A percentile compares a stretch with the other conserved stretches of the same genome.
phyloP scores from a whole-genome alignment of 106 monocot genomes.

The Alisma plantagoaquatica region DNA sequence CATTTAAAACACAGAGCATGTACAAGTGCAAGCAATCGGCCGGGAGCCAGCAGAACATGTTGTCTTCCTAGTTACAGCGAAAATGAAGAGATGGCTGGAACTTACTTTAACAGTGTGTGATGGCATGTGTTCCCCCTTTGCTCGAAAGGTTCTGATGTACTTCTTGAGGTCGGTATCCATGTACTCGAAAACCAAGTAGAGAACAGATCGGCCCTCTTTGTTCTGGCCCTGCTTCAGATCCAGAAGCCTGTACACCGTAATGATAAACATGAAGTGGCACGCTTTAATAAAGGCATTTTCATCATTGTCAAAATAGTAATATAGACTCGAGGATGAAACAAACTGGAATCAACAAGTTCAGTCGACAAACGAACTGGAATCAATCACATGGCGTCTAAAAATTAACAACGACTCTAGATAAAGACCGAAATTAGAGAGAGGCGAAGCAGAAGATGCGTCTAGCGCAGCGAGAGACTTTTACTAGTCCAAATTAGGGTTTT shows the following conservation, averaged over 20 bases:
- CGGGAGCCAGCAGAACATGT: not conserved
- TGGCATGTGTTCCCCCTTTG: constrained; percentile 38
- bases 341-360: too few species aligned
- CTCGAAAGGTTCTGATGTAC: constrained; percentile 64
- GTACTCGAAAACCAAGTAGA: constrained; percentile 89
- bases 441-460: too few species aligned
- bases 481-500: too few species aligned
- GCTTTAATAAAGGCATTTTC: not conserved
- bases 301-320: too few species aligned
- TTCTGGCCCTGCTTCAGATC: constrained; percentile 85
- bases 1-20: not conserved
- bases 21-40: not conserved
- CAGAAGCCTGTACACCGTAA: constrained; percentile 34
- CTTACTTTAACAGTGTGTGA: constrained; percentile 50
- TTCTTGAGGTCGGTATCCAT: constrained; percentile 97
- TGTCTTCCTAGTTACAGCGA: not conserved
- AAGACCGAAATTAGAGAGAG: not conserved
- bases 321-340: too few species aligned
- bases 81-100: not conserved
- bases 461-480: not conserved
- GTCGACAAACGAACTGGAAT: not conserved
- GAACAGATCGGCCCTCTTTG: constrained; percentile 72
- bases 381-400: not conserved
- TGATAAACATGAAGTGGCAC: not conserved
- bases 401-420: not conserved